These are phyloP conservation scores for Suhomyces kunorum DNA, from an alignment of 1,139 yeast genomes.

Conservation along the genomic window DNA sequence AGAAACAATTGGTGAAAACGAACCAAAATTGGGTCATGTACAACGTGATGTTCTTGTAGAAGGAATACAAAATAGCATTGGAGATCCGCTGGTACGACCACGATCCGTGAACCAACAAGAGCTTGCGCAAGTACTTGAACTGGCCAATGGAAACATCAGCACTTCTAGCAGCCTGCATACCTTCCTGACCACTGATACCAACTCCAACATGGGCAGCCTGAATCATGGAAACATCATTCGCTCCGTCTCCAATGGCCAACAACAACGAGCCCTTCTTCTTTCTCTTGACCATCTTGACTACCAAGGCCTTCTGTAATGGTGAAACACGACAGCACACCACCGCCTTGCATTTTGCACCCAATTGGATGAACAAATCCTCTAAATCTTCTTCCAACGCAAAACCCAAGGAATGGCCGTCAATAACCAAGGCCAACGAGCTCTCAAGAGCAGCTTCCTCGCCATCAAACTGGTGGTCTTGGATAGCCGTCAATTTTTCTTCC, in stretches of 20 bases:
- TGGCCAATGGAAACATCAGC: constrained; percentile 98
- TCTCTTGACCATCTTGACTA: constrained; percentile 81
- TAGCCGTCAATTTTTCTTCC: constrained; percentile 72
- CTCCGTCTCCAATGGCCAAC: constrained; percentile 97
- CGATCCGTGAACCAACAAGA: constrained; percentile 90
- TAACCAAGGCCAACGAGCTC: constrained; percentile 77
- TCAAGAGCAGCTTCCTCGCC: constrained; percentile 61
- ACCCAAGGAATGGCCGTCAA: constrained; percentile 89
- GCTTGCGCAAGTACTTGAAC: constrained; percentile 78
- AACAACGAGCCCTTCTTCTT: constrained; percentile 76
- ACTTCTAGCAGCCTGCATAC: constrained; percentile 98
- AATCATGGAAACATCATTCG: constrained; percentile 97
- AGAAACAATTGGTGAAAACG: constrained; percentile 86
- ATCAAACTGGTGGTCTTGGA: constrained; percentile 65
- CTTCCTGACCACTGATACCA: constrained; percentile 98
- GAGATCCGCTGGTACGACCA: constrained; percentile 97
- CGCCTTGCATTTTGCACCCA: constrained; percentile 89
- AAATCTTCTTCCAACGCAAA: constrained; percentile 81
- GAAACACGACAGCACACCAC: constrained; percentile 96
- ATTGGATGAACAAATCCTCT: constrained; percentile 74
- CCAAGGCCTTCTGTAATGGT: constrained; percentile 94
- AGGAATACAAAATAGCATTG: constrained; percentile 88
- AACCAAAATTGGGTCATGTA: constrained; percentile 99
- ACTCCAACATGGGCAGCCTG: constrained; percentile 99
- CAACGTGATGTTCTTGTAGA: constrained; percentile 91